A percentile compares a stretch with the other conserved stretches of the same genome.
Evolutionary conservation across 225 moss, liverwort and hornwort genomes (phyloP).

Genomic region (Pseudoscleropodium purum): DNA sequence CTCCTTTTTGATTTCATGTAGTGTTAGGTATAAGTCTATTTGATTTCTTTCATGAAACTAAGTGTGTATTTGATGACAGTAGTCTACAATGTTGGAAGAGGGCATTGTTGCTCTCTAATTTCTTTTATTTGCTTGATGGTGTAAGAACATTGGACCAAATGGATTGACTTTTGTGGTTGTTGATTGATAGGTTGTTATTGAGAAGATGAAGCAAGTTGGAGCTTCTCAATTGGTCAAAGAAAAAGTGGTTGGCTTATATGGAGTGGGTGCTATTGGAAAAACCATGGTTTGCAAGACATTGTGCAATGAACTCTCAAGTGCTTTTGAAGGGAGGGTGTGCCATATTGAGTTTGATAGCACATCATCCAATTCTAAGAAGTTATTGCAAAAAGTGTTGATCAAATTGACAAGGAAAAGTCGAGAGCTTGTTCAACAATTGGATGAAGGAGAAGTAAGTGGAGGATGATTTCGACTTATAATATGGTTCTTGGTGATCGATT

Average conservation of each 20-base stretch:
- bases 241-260: background rate
- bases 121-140: fast-evolving
- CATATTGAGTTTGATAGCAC: background rate
- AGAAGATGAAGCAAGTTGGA: background rate
- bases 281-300: background rate
- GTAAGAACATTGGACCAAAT: background rate
- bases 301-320: background rate
- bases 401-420: background rate
- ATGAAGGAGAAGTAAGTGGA: background rate
- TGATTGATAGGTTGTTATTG: background rate
- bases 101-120: too few species aligned
- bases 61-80: background rate
- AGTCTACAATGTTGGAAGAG: background rate
- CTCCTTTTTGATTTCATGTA: background rate
- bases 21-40: background rate
- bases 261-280: background rate
- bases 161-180: background rate
- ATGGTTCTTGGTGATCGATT: background rate
- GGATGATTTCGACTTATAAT: too few species aligned
- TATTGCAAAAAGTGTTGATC: background rate
- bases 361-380: background rate
- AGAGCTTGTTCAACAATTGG: background rate
- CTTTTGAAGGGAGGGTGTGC: background rate
- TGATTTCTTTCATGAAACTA: background rate
- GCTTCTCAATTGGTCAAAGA: background rate